Evolutionary conservation across 768 basidiomycete genomes (phyloP), one percentile per base, ranked within the genome.

Genomic region (Amanita pallidorosea): DNA sequence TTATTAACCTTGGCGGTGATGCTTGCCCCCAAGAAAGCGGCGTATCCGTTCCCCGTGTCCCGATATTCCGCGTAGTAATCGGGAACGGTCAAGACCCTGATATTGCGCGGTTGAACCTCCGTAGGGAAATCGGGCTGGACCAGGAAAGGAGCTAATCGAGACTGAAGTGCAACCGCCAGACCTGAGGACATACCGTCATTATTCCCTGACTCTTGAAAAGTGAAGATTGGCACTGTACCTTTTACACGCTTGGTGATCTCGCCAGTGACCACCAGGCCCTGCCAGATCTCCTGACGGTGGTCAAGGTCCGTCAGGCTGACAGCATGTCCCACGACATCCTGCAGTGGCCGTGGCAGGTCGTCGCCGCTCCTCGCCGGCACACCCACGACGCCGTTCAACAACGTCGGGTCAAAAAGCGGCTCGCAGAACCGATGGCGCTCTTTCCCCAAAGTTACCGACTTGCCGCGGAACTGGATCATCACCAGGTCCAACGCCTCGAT

Each of bases 1-100:
- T 64, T n/a, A n/a, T n/a, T n/a, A 42, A 47, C 33, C 73, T 92
- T 93, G 5, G 88, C 90, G n/a, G 83, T 76, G 55, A 93, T 89
- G 57, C 83, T 84, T 15, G 81, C 73, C 1, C 90, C 90, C 51
- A 93, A 66, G 70, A 91, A 93, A 9, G 84, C 81, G 4, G 88
- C 84, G 35, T 83, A 70, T 2, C 84, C 84, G 48, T 90, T 88
- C 2, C 89, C 90, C 40, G 80, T 87, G 45, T 91, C 88, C 51
- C 88, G 73, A 59, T 88, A 96, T 62, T 94, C 90, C 7, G 86
- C 83, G 62, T 91, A 96, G 64, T 93, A 94, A 29, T 94, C 91
- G 0, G 92, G 91, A 7, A 92, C 76, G 33, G 69, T 75, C 45
- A 89, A 61, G 5, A 80, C 70, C 20, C 80, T 76, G 36, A 81